Percentiles rank a stretch among this genome's conserved stretches.
phyloP scores from a whole-genome alignment of 2,329 filamentous ascomycete species.

The Bipolaris zeicola region DNA sequence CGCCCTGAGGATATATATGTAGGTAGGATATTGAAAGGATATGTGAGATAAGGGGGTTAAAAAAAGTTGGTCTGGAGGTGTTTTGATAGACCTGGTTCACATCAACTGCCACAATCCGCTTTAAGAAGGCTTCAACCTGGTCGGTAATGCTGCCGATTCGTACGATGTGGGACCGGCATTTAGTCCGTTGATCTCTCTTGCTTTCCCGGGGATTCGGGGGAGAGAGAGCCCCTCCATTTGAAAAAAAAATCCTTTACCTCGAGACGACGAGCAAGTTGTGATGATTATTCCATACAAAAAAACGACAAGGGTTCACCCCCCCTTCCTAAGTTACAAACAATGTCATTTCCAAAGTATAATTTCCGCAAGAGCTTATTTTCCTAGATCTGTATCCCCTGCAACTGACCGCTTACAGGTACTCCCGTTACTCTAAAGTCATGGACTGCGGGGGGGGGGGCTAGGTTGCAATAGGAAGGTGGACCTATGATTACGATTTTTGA shows the following conservation, averaged over 20 bases:
- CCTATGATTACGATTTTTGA: neutral
- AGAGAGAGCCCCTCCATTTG: neutral
- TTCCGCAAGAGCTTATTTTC: neutral
- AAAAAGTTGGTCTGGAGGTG: neutral
- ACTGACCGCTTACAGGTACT: neutral
- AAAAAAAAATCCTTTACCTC: neutral
- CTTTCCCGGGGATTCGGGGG: too few species aligned
- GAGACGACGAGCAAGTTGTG: neutral
- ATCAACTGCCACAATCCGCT: neutral
- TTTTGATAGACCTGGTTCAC: neutral
- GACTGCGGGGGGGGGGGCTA: neutral
- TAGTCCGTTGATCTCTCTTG: constrained; percentile 9
- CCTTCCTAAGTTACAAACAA: neutral
- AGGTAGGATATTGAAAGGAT: neutral
- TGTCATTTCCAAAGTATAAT: neutral
- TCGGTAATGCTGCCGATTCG: constrained; percentile 20
- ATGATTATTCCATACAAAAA: neutral
- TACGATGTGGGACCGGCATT: constrained; percentile 19
- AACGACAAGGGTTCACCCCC: too few species aligned
- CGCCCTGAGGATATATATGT: too few species aligned
- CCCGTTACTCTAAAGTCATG: neutral
- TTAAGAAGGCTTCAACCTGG: constrained; percentile 1
- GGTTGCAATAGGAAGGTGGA: neutral
- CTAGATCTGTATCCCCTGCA: neutral
- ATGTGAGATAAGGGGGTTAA: neutral